Base-by-base conservation (phyloP, 1,139 yeast genomes). In the Pneumocystis jirovecii region DNA sequence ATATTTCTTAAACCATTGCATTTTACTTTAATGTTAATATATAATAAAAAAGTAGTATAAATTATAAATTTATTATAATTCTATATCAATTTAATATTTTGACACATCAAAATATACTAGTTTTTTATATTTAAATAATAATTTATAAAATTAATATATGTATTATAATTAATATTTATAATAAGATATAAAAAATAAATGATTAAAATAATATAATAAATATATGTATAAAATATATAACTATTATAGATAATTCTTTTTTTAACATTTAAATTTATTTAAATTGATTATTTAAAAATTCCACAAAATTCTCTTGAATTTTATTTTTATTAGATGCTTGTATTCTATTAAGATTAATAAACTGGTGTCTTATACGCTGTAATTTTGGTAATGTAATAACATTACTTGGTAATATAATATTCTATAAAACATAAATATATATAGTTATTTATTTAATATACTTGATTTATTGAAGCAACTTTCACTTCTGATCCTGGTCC, bases 361-460 rank as follows among this genome's bases (percentile, higher is more conserved):
- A 93, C 37, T 91, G 86, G 70, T 98, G 80, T 74, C 96, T 81
- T 35, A 88, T 80, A 68, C 97, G 80, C 72, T 91, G 96, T 65
- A 93, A 75, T 71, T 87, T 90, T 0, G 96, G 89, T 50, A 86
- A 78, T 17, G 90, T 82, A 12, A 89, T 83, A 1, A 80, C 76
- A 12, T 79, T 78, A 2, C 83, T 74, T 0, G 97, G 97, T 73
- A 91, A 76, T 17, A 82, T 82, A 2, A 60, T 39, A 39, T n/a
- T 60, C 61, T 60, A 60, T 19, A 60, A 10, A 29, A 25, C 12
- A 25, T 50, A 19, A 12, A 31, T 8, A 10, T 25, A 6, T 10
- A 31, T 56, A 12, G 8, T 25, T 31, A 39, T 60, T 3, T 8
- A 17, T 39, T 1, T 25, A 25, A 60, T 12, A 31, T 89, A 73